Base-by-base conservation (phyloP, 2,329 filamentous ascomycete species). In the Penicillium sp. region DNA sequence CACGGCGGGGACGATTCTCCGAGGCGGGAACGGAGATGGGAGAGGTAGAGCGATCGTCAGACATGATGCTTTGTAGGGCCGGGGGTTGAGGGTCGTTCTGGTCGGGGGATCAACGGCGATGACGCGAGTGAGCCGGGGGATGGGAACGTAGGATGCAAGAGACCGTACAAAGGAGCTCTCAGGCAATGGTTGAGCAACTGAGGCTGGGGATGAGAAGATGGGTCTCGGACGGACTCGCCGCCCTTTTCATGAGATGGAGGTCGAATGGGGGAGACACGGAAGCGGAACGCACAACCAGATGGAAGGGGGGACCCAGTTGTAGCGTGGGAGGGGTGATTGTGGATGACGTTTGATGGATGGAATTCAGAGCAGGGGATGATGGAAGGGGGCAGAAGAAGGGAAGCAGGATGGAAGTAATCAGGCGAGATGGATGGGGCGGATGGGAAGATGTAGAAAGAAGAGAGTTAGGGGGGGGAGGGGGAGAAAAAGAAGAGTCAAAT, bases 1-100 rank as follows among this genome's bases (percentile, higher is more conserved):
- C 73, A 55, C 81, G 80, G 59, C 81, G 80, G 37, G 70, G 73
- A 56, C 76, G 75, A 50, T 71, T 63, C 31, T 70, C 66, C 11
- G 70, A 62, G 22, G 75, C 65, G 40, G 70, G 69, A 31, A 78
- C 71, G 51, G 75, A 72, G 49, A 79, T 77, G 46, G 73, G 73
- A 50, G 75, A 73, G 51, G 73, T 74, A 6, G 72, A 70, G 54
- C 73, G 75, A 66, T 76, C 73, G 70, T 75, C 73, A 43, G 79
- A 76, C 80, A 82, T 83, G 59, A 54, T 74, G 61, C 56, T 40
- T 18, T 35, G n/a, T 24, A 18, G 5, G 24, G 11, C 16, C 35
- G 5, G 31, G 4, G 3, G 35, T 18, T 24, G 49, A 39, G 11
- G 19, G 33, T 13, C 7, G 31, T 36, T 35, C 22, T 41, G 19